phyloP scores from a whole-genome alignment of 2,329 filamentous ascomycete species.

The Penicillium sp. region DNA sequence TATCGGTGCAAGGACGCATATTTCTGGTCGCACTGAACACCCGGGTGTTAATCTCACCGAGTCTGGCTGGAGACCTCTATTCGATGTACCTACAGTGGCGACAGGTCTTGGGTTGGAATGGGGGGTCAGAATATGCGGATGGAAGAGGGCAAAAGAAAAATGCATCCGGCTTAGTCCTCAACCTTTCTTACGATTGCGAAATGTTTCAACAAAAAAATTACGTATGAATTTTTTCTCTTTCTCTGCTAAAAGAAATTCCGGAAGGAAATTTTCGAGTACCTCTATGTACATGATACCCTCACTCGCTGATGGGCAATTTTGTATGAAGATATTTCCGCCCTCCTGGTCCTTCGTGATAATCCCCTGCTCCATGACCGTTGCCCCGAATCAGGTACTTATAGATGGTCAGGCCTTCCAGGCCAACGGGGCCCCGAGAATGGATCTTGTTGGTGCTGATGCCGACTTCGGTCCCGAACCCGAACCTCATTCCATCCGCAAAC shows the following conservation, averaged over 20 bases:
- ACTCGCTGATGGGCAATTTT: constrained; percentile 39
- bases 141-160: constrained; percentile 32
- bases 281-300: neutral
- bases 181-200: constrained; percentile 29
- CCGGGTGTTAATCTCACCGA: constrained; percentile 21
- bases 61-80: constrained; percentile 23
- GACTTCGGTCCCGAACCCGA: constrained; percentile 96
- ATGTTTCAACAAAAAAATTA: constrained; percentile 27
- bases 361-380: constrained; percentile 75
- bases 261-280: neutral
- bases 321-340: constrained; percentile 61
- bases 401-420: constrained; percentile 90
- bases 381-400: constrained; percentile 95
- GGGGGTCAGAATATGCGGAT: constrained; percentile 26
- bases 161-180: constrained; percentile 33
- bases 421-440: constrained; percentile 88
- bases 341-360: constrained; percentile 62
- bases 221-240: constrained; percentile 10
- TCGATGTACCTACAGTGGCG: constrained; percentile 29
- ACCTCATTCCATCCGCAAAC: constrained; percentile 95
- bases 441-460: constrained; percentile 99
- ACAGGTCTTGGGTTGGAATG: constrained; percentile 25
- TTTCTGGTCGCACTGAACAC: constrained; percentile 13
- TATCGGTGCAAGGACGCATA: constrained; percentile 18
- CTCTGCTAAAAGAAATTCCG: neutral